Conservation (phyloP, 1,139 yeast species). For the Suhomyces bokatorum region DNA sequence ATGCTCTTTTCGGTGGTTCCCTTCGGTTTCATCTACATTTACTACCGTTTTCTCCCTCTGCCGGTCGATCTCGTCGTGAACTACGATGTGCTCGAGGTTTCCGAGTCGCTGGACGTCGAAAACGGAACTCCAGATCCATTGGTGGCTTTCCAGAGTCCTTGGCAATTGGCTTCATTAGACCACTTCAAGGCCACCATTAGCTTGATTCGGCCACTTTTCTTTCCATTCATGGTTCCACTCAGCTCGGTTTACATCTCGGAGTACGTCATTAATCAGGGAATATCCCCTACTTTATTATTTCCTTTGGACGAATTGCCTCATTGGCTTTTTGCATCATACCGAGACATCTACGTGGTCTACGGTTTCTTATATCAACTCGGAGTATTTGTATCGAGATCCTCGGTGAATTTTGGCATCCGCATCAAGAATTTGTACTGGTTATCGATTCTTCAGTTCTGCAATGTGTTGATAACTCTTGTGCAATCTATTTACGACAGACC, state of each 20-base stretch:
- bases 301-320: slow-evolving; percentile 66
- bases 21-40: slow-evolving; percentile 34
- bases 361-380: slow-evolving; percentile 93
- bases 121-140: not conserved
- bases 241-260: slow-evolving; percentile 83
- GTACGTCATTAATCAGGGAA: slow-evolving; percentile 87
- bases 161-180: not conserved
- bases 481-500: slow-evolving; percentile 71
- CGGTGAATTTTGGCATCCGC: slow-evolving; percentile 64
- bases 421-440: slow-evolving; percentile 59
- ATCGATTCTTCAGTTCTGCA: slow-evolving; percentile 66
- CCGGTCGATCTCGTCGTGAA: not conserved
- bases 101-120: not conserved
- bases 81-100: not conserved
- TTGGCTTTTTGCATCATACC: slow-evolving; percentile 57
- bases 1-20: slow-evolving; percentile 40
- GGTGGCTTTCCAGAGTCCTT: not conserved
- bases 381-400: slow-evolving; percentile 86
- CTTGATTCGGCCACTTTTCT: not conserved
- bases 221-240: slow-evolving; percentile 82
- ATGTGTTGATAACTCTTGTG: slow-evolving; percentile 54
- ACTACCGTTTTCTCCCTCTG: slow-evolving; percentile 30
- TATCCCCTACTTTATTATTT: slow-evolving; percentile 82
- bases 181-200: slow-evolving; percentile 40
- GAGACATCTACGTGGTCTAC: slow-evolving; percentile 90